Evolutionary conservation across 805 yeast species (phyloP).

Genomic region (Metschnikowia bowlesiae): DNA sequence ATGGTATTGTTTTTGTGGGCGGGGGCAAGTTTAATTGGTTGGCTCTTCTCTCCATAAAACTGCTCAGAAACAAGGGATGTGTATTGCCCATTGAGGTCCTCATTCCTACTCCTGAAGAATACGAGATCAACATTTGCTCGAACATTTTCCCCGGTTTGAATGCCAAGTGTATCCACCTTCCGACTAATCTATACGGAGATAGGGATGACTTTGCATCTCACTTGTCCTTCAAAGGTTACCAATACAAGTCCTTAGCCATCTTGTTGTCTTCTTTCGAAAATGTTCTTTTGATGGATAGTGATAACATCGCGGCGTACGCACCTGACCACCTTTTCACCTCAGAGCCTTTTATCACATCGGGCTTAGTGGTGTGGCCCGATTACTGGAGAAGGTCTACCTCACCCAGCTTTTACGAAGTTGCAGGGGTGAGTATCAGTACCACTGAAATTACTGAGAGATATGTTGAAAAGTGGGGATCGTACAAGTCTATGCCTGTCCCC

Average conservation of each 20-base stretch:
- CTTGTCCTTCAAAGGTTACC: slow-evolving; percentile 42
- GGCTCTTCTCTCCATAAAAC: slow-evolving; percentile 58
- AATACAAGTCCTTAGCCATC: slow-evolving; percentile 40
- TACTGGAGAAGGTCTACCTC: slow-evolving; percentile 83
- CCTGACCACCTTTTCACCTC: slow-evolving; percentile 56
- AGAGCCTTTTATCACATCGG: slow-evolving; percentile 51
- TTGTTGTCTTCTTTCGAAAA: slow-evolving; percentile 56
- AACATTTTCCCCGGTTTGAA: slow-evolving; percentile 34
- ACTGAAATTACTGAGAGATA: slow-evolving; percentile 29
- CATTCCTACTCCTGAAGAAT: slow-evolving; percentile 66
- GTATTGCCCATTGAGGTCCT: slow-evolving; percentile 77
- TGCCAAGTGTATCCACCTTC: slow-evolving; percentile 38
- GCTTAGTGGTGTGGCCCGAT: slow-evolving; percentile 78
- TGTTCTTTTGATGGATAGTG: slow-evolving; percentile 70
- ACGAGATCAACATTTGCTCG: slow-evolving; percentile 57
- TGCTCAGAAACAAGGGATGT: slow-evolving; percentile 63
- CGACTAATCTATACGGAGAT: slow-evolving; percentile 23
- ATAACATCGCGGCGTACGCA: slow-evolving; percentile 63
- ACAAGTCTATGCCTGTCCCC: slow-evolving; percentile 7
- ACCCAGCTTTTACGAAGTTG: slow-evolving; percentile 67
- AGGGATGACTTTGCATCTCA: slow-evolving; percentile 18
- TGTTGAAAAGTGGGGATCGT: slow-evolving; percentile 21
- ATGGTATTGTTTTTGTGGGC: slow-evolving; percentile 68
- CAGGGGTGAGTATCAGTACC: slow-evolving; percentile 42
- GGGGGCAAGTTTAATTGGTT: slow-evolving; percentile 78